Percentiles rank a stretch among this genome's conserved stretches.
Conservation (phyloP, 2,329 filamentous ascomycete species). For the Aaosphaeria arxii region DNA sequence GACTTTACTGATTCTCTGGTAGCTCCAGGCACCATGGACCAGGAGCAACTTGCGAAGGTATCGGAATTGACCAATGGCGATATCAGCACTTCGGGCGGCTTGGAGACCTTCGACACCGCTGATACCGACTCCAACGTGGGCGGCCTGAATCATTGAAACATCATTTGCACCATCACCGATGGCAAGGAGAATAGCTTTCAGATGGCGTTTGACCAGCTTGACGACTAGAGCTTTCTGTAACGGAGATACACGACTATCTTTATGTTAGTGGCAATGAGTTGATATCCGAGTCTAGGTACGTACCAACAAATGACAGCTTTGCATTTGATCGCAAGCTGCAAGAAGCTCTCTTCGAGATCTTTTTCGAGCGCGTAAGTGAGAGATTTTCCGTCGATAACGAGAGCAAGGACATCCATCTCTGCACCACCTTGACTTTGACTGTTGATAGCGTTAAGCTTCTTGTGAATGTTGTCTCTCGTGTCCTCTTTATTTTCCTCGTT, state of each 20-base stretch:
- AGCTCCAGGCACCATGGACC: conserved; percentile 96
- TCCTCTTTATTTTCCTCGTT: conserved; percentile 81
- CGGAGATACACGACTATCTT: conserved; percentile 82
- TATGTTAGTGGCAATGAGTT: conserved; percentile 2
- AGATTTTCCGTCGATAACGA: conserved; percentile 95
- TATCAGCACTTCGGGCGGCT: conserved; percentile 91
- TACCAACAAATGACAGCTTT: conserved; percentile 95
- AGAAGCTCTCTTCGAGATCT: conserved; percentile 88
- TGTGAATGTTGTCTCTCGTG: conserved; percentile 84
- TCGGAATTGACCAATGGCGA: conserved; percentile 93
- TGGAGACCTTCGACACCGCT: conserved; percentile 96
- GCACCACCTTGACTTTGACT: conserved; percentile 74
- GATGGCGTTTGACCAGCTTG: conserved; percentile 93
- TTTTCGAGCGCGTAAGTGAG: conserved; percentile 90
- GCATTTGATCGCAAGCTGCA: conserved; percentile 91
- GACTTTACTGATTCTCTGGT: conserved; percentile 93
- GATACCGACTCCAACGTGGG: conserved; percentile 96
- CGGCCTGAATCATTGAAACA: conserved; percentile 99
- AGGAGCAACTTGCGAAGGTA: conserved; percentile 90
- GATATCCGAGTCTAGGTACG: conserved; percentile 16
- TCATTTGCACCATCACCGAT: conserved; percentile 98
- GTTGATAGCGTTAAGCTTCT: conserved; percentile 88
- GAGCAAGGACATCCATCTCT: conserved; percentile 81
- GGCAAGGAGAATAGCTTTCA: conserved; percentile 86
- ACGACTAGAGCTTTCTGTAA: conserved; percentile 96